Base-by-base conservation (phyloP, 306 rosid genomes). In the Quercus alba region DNA sequence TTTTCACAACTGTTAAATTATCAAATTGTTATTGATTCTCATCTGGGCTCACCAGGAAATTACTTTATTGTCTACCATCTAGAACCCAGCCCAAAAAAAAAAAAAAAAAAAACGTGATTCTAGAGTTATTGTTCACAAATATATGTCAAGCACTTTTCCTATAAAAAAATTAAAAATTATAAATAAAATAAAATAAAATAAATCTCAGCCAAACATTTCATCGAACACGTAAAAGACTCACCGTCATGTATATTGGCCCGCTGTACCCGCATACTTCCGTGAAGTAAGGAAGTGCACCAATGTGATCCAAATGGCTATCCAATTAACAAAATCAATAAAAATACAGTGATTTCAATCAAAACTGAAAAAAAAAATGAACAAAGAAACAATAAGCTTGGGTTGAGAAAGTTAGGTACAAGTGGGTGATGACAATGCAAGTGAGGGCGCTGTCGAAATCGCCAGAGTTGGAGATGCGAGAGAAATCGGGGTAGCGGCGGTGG, bases 221-320 rank as follows among this genome's bases (percentile, higher is more conserved):
- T 73, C 89, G 73, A 88, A 75, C 85, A 86, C 33, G 5, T 78
- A 56, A 61, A 3, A 75, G 72, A 77, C 81, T 77, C 81, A 94
- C 99, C 80, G 99, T 94, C 99, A 94, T 94, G 82, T 94, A 94
- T 86, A 94, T 72, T 5, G 99, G 97, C 33, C 99, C 99, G 1
- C 38, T 15, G 67, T 90, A 92, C 17, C 99, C 97, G 35, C 97
- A 94, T 74, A 94, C 97, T 86, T 94, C 90, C 0, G 98, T 91
- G 92, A 94, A 92, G 82, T 89, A 94, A 76, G 90, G 92, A 20
- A 94, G 83, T 2, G 97, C 98, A 5, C 97, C 98, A 64, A 94
- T 85, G 80, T 94, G 97, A 72, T 94, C 98, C 87, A 92, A 76
- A 78, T 94, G 99, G 88, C 97, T 92, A 18, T 75, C 49, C 31